Conservation (phyloP, 2,329 filamentous ascomycete species). For the Fusarium cicatricum region DNA sequence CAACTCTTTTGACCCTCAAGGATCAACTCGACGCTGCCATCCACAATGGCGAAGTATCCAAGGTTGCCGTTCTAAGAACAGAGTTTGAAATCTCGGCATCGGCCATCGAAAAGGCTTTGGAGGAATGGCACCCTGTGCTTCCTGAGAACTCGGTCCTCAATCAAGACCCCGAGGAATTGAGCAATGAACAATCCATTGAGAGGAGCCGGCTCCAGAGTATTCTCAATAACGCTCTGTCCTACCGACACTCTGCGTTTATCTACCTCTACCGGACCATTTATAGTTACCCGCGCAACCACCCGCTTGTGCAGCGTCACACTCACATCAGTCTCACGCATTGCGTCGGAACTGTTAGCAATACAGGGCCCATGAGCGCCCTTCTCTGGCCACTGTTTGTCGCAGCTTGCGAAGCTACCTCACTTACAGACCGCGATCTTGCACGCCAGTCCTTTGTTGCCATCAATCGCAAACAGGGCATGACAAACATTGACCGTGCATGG, state of each 20-base stretch:
- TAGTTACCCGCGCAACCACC: conserved; percentile 55
- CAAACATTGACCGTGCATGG: conserved; percentile 69
- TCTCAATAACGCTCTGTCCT: conserved; percentile 66
- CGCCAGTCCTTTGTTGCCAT: conserved; percentile 61
- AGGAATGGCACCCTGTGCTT: conserved; percentile 63
- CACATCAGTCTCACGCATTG: conserved; percentile 62
- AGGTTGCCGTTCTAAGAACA: conserved; percentile 57
- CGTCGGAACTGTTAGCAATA: conserved; percentile 60
- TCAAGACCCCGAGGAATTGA: conserved; percentile 36
- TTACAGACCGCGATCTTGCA: conserved; percentile 61
- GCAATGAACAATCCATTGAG: conserved; percentile 44
- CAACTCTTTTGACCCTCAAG: conserved; percentile 62
- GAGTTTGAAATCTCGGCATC: conserved; percentile 61
- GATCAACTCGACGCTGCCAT: conserved; percentile 58
- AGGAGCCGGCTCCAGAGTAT: conserved; percentile 60
- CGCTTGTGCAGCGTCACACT: conserved; percentile 62
- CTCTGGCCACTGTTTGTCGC: conserved; percentile 72
- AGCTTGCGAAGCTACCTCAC: conserved; percentile 63
- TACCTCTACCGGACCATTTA: conserved; percentile 66
- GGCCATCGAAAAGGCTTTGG: conserved; percentile 63
- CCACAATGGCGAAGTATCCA: conserved; percentile 51
- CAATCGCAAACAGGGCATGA: conserved; percentile 68
- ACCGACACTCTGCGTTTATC: conserved; percentile 65
- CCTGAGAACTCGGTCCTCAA: conserved; percentile 48
- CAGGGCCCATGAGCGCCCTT: conserved; percentile 69